Evolutionary conservation across 2,329 filamentous ascomycete genomes (phyloP).

Genomic region (Chaetomium globosum): DNA sequence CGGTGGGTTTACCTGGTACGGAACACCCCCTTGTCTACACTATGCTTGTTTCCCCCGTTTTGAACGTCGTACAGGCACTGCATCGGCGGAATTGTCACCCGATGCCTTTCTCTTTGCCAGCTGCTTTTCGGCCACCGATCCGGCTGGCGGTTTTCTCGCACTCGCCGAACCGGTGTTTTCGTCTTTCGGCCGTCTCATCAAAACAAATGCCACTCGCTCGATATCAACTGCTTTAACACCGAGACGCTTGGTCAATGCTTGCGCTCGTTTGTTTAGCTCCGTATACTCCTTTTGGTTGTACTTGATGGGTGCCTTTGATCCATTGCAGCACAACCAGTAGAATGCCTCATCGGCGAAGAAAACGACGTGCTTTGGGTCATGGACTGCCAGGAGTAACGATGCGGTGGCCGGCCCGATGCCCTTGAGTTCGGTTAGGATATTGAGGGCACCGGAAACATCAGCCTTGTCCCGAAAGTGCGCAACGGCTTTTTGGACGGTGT

Average conservation of each 20-base stretch:
- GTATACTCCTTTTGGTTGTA: conserved; percentile 72
- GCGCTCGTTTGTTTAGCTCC: conserved; percentile 52
- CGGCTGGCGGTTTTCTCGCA: conserved; percentile 19
- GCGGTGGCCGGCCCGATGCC: conserved; percentile 81
- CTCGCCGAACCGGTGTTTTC: conserved; percentile 8
- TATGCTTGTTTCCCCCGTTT: conserved; percentile 36
- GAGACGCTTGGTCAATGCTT: conserved; percentile 52
- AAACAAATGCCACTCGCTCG: conserved; percentile 71
- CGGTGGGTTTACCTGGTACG: conserved; percentile 25
- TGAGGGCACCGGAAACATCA: conserved; percentile 50
- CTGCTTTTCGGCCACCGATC: conserved; percentile 21
- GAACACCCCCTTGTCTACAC: conserved; percentile 24
- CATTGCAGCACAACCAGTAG: conserved; percentile 67
- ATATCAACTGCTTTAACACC: conserved; percentile 62
- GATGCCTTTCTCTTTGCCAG: conserved; percentile 33
- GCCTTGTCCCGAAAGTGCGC: conserved; percentile 46
- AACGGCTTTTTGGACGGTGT: conserved; percentile 58
- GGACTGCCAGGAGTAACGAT: conserved; percentile 69
- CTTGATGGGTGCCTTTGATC: conserved; percentile 58
- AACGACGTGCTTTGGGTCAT: conserved; percentile 60
- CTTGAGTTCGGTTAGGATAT: conserved; percentile 61
- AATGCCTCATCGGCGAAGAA: conserved; percentile 84
- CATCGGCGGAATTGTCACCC: conserved; percentile 28
- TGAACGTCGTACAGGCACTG: conserved; percentile 31
- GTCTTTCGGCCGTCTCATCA: conserved; percentile 52